A percentile compares a stretch with the other conserved stretches of the same genome.
Evolutionary conservation across 1,139 yeast genomes (phyloP).

Genomic region (Spathaspora sp.): DNA sequence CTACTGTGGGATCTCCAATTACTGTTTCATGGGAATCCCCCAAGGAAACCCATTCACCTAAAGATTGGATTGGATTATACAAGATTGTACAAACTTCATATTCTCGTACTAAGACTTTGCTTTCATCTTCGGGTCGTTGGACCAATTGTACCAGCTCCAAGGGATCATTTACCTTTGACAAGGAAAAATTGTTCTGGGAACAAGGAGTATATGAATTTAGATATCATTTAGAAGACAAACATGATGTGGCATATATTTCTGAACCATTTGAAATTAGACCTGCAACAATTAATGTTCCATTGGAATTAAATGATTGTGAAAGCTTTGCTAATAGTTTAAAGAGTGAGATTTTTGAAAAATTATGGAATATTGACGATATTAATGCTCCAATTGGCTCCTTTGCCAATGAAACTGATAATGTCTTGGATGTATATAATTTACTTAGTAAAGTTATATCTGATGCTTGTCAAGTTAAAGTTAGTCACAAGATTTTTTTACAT

Average conservation of each 20-base stretch:
- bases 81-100: constrained; percentile 61
- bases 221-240: constrained; percentile 69
- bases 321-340: constrained; percentile 36
- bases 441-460: constrained; percentile 36
- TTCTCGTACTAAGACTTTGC: constrained; percentile 57
- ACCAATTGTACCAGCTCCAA: constrained; percentile 42
- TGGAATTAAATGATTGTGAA: constrained; percentile 17
- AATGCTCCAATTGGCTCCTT: constrained; percentile 27
- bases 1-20: constrained; percentile 53
- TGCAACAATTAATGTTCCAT: constrained; percentile 41
- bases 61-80: constrained; percentile 83
- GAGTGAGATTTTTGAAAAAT: constrained; percentile 29
- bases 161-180: constrained; percentile 56
- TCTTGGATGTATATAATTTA: constrained; percentile 32
- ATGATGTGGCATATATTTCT: constrained; percentile 67
- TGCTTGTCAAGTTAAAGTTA: constrained; percentile 41
- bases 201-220: constrained; percentile 76
- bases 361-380: constrained; percentile 26
- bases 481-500: constrained; percentile 38
- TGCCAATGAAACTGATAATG: constrained; percentile 28
- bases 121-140: constrained; percentile 76
- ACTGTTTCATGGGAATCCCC: constrained; percentile 60
- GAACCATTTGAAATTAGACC: constrained; percentile 67
- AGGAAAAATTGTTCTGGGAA: constrained; percentile 59
- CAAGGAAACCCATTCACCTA: constrained; percentile 28